These are phyloP conservation scores for Solanum corneliomulleri DNA, from an alignment of 257 asterid species.

Conservation along the genomic window DNA sequence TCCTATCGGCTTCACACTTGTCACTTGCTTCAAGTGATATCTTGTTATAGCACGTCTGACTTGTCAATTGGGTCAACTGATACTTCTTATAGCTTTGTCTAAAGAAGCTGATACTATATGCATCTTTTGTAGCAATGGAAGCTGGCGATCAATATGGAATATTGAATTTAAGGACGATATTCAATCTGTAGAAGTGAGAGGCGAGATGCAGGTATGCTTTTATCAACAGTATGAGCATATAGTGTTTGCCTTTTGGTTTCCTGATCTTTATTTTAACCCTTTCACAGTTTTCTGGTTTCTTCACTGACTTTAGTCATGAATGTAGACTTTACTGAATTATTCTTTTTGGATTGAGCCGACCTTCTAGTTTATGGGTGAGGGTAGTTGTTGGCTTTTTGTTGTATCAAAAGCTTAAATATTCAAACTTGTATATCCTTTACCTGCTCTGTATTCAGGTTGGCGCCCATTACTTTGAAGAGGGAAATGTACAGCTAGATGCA, in stretches of 20 bases:
- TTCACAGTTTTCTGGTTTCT: background rate
- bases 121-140: conserved; percentile 63
- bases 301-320: background rate
- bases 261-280: background rate
- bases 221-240: background rate
- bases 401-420: background rate
- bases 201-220: conserved; percentile 63
- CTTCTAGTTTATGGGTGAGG: background rate
- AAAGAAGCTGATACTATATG: conserved; percentile 2
- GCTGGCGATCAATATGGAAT: conserved; percentile 90
- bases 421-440: background rate
- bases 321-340: background rate
- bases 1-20: background rate
- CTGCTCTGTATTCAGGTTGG: conserved; percentile 50
- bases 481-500: conserved; percentile 95
- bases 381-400: background rate
- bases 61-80: background rate
- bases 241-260: background rate
- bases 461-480: conserved; percentile 98
- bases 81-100: background rate
- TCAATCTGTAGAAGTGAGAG: conserved; percentile 70
- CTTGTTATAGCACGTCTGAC: background rate
- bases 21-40: background rate
- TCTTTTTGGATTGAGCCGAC: background rate
- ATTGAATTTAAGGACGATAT: conserved; percentile 64